Evolutionary conservation across 2,329 filamentous ascomycete species (phyloP), one percentile per base, ranked within the genome.

Genomic region (Teratosphaeria viscida): DNA sequence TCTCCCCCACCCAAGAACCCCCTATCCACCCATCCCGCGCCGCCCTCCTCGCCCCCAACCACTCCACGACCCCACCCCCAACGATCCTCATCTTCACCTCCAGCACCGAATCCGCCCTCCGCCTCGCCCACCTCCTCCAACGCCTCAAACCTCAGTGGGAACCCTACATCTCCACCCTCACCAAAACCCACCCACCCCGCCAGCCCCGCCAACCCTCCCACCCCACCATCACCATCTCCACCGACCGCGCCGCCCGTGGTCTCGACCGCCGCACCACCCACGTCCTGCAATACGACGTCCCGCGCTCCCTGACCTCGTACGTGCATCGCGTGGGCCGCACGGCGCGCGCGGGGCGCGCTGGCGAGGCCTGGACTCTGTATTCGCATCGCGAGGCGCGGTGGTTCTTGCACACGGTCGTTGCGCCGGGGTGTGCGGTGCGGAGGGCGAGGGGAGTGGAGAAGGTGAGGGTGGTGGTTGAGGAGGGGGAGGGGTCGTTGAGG

Each of bases 241-340:
- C 94, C 0, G 92, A 97, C 71, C 87, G 95, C n/a, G 90, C 94
- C 0, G 90, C 91, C 2, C 88, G 92, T 63, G 94, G 92, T 68
- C 85, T 97, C 29, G 92, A 97, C 16, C 83, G 85, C 0, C 81
- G 83, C 54, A 82, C 97, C 54, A 85, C 86, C 39, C 89, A 95
- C 70, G 90, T 97, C 54, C 79, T 97, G 74, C 96, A 96, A 76
- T 97, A 97, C 77, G 92, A 96, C 72, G 81, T 96, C 57, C 92
- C 92, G 0, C 82, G 85, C 4, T 92, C 87, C 68, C 78, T 91
- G 37, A 88, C 87, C 5, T 87, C 85, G 27, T 97, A 97, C 68
- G 85, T 97, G 4, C 94, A 97, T 72, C 87, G 94, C 49, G 90
- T 96, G 1, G 92, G 94, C 43, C 85, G 94, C 59, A 96, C 92